Evolutionary conservation across 352 stramenopile genomes (phyloP).

Genomic region (Stramenopiles sp.): DNA sequence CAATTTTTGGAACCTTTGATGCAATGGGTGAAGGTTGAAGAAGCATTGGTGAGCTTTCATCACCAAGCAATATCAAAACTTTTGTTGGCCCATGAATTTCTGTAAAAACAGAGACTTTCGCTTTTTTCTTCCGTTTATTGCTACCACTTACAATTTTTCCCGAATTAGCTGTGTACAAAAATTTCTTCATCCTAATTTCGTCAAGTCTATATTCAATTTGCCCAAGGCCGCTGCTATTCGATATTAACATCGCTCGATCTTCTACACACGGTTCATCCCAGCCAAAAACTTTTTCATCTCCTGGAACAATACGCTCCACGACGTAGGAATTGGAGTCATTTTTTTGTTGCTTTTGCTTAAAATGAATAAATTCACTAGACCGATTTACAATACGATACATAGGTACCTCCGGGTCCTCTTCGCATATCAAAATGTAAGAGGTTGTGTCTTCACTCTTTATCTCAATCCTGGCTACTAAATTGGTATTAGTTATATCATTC

Average conservation of each 20-base stretch:
- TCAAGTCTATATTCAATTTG: background rate
- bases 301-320: slow-evolving; percentile 33
- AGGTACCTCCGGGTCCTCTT: slow-evolving; percentile 40
- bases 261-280: slow-evolving; percentile 45
- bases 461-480: slow-evolving; percentile 51
- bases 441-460: slow-evolving; percentile 45
- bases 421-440: slow-evolving; percentile 45
- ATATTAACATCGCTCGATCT: background rate
- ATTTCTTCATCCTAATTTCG: background rate
- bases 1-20: background rate
- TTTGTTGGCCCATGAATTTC: background rate
- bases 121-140: no score
- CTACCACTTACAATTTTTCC: no score
- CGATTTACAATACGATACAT: slow-evolving; percentile 57
- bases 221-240: background rate
- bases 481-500: slow-evolving; percentile 45
- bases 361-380: slow-evolving; percentile 43
- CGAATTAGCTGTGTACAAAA: background rate
- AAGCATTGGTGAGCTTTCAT: background rate
- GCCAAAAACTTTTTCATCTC: slow-evolving; percentile 45
- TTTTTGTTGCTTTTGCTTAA: slow-evolving; percentile 41
- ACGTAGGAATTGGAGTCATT: slow-evolving; percentile 20
- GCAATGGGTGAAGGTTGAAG: no score
- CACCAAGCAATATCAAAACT: background rate
- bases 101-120: background rate